Conservation (phyloP, 75 land plant species). For the Cunninghamia lanceolata region DNA sequence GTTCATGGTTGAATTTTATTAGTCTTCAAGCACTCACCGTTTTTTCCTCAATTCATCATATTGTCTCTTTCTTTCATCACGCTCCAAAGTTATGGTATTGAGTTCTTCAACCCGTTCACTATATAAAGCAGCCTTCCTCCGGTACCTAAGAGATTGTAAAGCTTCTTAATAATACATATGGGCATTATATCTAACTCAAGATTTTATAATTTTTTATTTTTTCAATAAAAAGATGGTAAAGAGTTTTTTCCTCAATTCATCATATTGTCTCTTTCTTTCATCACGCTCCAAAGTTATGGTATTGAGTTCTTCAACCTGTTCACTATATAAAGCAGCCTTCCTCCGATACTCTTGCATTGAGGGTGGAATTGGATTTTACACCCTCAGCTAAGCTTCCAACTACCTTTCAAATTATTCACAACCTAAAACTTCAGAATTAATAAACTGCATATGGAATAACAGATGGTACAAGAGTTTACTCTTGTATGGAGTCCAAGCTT, state of each 20-base stretch:
- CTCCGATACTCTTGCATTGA: not conserved
- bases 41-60: constrained; percentile 84
- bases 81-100: constrained; percentile 69
- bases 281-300: too few species aligned
- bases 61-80: constrained; percentile 75
- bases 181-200: not conserved
- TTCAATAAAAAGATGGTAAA: not conserved
- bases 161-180: not conserved
- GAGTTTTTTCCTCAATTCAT: too few species aligned
- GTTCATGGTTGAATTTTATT: not conserved
- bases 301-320: too few species aligned
- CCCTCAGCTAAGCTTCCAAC: not conserved
- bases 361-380: not conserved
- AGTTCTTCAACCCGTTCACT: constrained; percentile 80
- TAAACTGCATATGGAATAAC: not conserved
- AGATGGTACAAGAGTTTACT: constrained; percentile 42
- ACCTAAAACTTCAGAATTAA: not conserved
- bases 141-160: constrained; percentile 54
- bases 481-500: constrained; percentile 84
- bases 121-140: constrained; percentile 63
- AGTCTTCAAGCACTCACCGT: constrained; percentile 40
- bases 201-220: not conserved
- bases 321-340: too few species aligned
- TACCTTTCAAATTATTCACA: not conserved
- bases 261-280: too few species aligned